These are phyloP conservation scores for Seiridium cupressi DNA, from an alignment of 2,329 filamentous ascomycete genomes.

Conservation along the genomic window DNA sequence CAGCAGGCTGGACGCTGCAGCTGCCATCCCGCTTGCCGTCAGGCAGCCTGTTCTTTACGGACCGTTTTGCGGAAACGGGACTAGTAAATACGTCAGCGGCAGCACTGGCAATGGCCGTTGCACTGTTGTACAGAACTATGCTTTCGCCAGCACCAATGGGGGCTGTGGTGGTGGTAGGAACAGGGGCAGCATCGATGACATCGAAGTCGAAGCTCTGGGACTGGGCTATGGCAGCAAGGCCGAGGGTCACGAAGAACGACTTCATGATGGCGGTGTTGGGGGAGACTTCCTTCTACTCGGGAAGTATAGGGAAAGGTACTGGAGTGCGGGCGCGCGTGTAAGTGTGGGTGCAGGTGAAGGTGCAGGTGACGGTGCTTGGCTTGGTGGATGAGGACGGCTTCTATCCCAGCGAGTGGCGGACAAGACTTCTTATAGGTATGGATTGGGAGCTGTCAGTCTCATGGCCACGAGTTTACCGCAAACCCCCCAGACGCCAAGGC, in stretches of 20 bases:
- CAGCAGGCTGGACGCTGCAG: constrained; percentile 14
- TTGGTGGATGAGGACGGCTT: too few species aligned
- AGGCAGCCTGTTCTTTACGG: not conserved
- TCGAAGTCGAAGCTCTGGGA: constrained; percentile 1
- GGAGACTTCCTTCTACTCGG: too few species aligned
- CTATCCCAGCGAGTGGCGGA: too few species aligned
- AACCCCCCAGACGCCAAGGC: too few species aligned
- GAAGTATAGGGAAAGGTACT: too few species aligned
- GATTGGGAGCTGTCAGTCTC: too few species aligned
- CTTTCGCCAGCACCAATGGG: not conserved
- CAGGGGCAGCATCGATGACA: not conserved
- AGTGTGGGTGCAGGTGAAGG: too few species aligned
- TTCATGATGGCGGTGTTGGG: constrained; percentile 1
- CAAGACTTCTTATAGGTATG: too few species aligned
- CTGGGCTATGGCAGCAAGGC: not conserved
- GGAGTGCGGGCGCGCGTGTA: too few species aligned
- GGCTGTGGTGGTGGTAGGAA: not conserved
- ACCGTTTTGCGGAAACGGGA: not conserved
- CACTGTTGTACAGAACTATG: not conserved
- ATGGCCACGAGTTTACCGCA: too few species aligned
- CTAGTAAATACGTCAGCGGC: not conserved
- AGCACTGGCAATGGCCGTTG: not conserved
- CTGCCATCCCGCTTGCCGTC: not conserved
- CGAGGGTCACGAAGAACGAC: not conserved
- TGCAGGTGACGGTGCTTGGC: too few species aligned